These are phyloP conservation scores for Syzygium malaccense DNA, from an alignment of 441 rosid species.

Conservation along the genomic window DNA sequence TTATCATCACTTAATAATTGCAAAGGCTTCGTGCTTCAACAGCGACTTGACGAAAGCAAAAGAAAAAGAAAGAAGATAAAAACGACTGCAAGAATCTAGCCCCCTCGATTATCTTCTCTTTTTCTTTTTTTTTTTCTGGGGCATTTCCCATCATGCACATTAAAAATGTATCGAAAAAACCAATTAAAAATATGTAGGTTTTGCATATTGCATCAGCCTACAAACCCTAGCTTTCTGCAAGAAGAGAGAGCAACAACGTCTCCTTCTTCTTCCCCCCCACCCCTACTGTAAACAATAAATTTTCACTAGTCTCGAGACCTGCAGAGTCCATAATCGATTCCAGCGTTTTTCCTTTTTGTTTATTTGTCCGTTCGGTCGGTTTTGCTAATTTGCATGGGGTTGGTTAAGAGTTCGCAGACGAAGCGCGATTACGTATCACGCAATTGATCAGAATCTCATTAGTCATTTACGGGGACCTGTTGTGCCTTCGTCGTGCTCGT, in stretches of 20 bases:
- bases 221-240: background rate
- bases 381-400: background rate
- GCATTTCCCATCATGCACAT: background rate
- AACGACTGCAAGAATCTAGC: background rate
- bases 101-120: background rate
- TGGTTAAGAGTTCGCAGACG: background rate
- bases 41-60: background rate
- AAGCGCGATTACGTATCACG: background rate
- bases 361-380: background rate
- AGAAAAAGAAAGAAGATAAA: background rate
- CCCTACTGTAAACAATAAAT: background rate
- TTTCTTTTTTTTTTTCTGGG: background rate
- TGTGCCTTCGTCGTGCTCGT: background rate
- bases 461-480: background rate
- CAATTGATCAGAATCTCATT: background rate
- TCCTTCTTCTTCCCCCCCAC: background rate
- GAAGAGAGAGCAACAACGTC: background rate
- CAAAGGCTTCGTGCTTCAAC: background rate
- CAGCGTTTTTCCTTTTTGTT: background rate
- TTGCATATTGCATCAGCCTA: background rate
- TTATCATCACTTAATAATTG: background rate
- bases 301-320: background rate
- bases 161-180: background rate
- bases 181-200: background rate
- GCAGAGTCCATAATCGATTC: background rate